Percentiles rank a stretch among this genome's conserved stretches.
These are phyloP conservation scores for Aspergillus ruber DNA, from an alignment of 2,329 filamentous ascomycete genomes.

Conservation along the genomic window DNA sequence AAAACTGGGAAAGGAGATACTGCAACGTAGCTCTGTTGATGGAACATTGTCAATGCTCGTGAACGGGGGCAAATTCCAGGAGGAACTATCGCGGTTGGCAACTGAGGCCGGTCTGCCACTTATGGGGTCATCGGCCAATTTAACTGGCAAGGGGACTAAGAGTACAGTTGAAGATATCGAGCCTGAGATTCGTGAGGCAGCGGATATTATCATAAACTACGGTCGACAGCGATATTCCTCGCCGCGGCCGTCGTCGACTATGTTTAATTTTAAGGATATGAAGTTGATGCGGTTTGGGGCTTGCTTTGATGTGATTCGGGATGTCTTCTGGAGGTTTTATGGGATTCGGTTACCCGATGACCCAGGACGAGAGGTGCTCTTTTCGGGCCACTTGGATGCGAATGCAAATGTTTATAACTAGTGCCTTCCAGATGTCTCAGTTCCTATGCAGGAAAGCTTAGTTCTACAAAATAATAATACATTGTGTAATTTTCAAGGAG, in stretches of 20 bases:
- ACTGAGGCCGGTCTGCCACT: slow-evolving; percentile 14
- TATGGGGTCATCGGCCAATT: slow-evolving; percentile 26
- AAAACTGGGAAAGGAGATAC: slow-evolving; percentile 9
- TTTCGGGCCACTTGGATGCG: slow-evolving; percentile 10
- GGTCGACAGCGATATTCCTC: slow-evolving; percentile 19
- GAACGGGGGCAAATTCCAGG: slow-evolving; percentile 20
- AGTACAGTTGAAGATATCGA: slow-evolving; percentile 23
- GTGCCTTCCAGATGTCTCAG: too few species aligned
- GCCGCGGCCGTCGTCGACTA: slow-evolving; percentile 21
- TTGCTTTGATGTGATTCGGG: slow-evolving; percentile 23
- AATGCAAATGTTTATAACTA: too few species aligned
- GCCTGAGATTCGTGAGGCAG: slow-evolving; percentile 18
- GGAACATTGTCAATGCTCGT: slow-evolving; percentile 24
- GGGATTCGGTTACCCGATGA: slow-evolving; percentile 14
- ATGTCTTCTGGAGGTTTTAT: slow-evolving; percentile 17
- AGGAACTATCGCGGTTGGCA: slow-evolving; percentile 19
- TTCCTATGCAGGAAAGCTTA: too few species aligned
- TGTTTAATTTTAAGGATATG: slow-evolving; percentile 21
- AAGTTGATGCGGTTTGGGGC: slow-evolving; percentile 22
- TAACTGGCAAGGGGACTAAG: slow-evolving; percentile 25
- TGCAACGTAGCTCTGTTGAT: slow-evolving; percentile 12
- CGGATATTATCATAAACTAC: slow-evolving; percentile 28
- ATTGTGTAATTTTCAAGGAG: too few species aligned
- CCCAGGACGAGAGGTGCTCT: slow-evolving; percentile 8
- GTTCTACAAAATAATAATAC: too few species aligned